Conservation (phyloP, 352 stramenopile species). For the Globisporangium uncinulatum region DNA sequence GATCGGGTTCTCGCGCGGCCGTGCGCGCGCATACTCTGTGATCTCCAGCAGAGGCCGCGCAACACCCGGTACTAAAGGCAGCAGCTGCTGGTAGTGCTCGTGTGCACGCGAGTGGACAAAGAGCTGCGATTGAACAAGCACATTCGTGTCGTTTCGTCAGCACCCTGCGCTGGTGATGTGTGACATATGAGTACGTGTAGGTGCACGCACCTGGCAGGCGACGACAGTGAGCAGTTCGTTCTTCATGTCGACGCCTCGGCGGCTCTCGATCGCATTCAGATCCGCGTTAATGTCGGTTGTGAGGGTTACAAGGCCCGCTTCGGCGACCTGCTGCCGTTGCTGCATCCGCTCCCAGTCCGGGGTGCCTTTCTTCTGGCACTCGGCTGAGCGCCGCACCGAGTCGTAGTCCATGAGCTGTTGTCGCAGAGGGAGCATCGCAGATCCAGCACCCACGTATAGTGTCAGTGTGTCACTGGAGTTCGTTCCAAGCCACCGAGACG, state of each 20-base stretch:
- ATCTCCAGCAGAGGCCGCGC: slow-evolving; percentile 56
- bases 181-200: neutral
- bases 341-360: slow-evolving; percentile 66
- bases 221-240: slow-evolving; percentile 77
- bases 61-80: slow-evolving; percentile 60
- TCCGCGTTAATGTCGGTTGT: slow-evolving; percentile 64
- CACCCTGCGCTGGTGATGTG: neutral
- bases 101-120: slow-evolving; percentile 57
- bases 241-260: slow-evolving; percentile 59
- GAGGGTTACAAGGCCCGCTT: slow-evolving; percentile 38
- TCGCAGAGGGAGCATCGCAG: neutral
- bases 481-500: neutral
- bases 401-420: slow-evolving; percentile 65
- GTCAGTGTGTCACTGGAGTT: neutral
- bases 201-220: slow-evolving; percentile 36
- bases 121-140: slow-evolving; percentile 17
- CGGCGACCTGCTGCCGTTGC: slow-evolving; percentile 42
- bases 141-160: neutral
- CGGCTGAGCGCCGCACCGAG: slow-evolving; percentile 54
- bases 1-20: slow-evolving; percentile 38
- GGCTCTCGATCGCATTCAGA: slow-evolving; percentile 53
- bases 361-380: slow-evolving; percentile 50
- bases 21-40: slow-evolving; percentile 40
- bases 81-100: slow-evolving; percentile 70
- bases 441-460: neutral